phyloP scores from a whole-genome alignment of 83 land plant species.

The Thuja plicata region DNA sequence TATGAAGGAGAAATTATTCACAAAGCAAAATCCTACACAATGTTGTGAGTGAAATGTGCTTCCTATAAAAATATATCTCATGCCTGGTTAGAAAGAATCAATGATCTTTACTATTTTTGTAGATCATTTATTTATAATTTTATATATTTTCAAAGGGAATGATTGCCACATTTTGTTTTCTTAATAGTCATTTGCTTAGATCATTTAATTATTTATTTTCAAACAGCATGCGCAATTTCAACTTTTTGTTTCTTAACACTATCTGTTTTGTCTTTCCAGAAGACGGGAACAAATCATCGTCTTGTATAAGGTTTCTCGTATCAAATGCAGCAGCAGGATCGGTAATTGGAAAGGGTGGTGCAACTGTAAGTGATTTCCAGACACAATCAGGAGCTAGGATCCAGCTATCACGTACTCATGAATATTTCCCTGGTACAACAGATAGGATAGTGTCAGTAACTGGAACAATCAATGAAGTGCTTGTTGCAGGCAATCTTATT shows the following conservation, averaged over 20 bases:
- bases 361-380: conserved; percentile 88
- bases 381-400: conserved; percentile 87
- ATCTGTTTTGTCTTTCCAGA: conserved; percentile 18
- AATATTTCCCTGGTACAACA: conserved; percentile 90
- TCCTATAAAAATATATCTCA: background rate
- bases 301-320: conserved; percentile 76
- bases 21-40: background rate
- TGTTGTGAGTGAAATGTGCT: background rate
- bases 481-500: conserved; percentile 75
- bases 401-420: conserved; percentile 88
- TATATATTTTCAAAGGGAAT: background rate
- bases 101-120: background rate
- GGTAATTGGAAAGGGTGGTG: conserved; percentile 95
- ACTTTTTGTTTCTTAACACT: background rate
- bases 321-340: conserved; percentile 94
- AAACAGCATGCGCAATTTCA: background rate
- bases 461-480: conserved; percentile 58
- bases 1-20: background rate
- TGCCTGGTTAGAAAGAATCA: background rate
- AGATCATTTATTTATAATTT: background rate
- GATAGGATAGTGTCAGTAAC: conserved; percentile 83
- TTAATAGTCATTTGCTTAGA: background rate
- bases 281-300: conserved; percentile 46
- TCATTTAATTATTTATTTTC: background rate
- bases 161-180: too few species aligned